Conservation (phyloP, 106 monocot genomes). For the Hemerocallis citrina region DNA sequence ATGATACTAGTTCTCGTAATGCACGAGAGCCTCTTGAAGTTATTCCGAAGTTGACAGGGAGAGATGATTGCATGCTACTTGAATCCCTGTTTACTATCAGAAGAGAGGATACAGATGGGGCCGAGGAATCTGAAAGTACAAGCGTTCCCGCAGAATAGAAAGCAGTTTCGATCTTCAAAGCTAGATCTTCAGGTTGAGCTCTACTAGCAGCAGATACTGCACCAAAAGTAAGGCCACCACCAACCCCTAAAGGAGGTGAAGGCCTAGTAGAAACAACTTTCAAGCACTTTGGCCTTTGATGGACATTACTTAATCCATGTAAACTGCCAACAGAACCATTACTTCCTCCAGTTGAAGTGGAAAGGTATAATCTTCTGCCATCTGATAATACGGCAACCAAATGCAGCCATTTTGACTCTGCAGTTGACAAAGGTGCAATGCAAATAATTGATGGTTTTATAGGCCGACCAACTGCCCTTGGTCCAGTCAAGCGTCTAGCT, state of each 20-base stretch:
- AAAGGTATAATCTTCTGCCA: slow-evolving; percentile 89
- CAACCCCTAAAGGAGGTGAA: slow-evolving; percentile 72
- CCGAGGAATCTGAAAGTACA: slow-evolving; percentile 78
- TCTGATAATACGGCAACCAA: slow-evolving; percentile 84
- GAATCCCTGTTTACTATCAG: slow-evolving; percentile 70
- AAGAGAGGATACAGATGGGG: slow-evolving; percentile 55
- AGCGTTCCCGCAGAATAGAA: slow-evolving; percentile 74
- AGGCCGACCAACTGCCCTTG: slow-evolving; percentile 40
- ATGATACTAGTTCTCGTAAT: slow-evolving; percentile 72
- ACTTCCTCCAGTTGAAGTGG: slow-evolving; percentile 63
- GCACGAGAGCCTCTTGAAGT: slow-evolving; percentile 69
- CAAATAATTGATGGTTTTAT: slow-evolving; percentile 66
- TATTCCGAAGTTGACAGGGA: slow-evolving; percentile 40
- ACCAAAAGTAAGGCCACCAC: slow-evolving; percentile 59
- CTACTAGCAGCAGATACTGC: slow-evolving; percentile 45
- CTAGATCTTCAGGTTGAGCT: slow-evolving; percentile 62
- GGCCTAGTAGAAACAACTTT: slow-evolving; percentile 92
- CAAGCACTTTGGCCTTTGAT: slow-evolving; percentile 69
- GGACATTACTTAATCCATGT: slow-evolving; percentile 29
- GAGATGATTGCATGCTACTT: slow-evolving; percentile 46
- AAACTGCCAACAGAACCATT: slow-evolving; percentile 34
- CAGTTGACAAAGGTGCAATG: slow-evolving; percentile 60
- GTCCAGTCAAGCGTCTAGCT: slow-evolving; percentile 32
- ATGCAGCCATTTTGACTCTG: slow-evolving; percentile 87
- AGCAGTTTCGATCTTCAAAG: slow-evolving; percentile 79